Evolutionary conservation across 768 basidiomycete species (phyloP), one percentile per base, ranked within the genome.

Genomic region (Boletus huronensis): DNA sequence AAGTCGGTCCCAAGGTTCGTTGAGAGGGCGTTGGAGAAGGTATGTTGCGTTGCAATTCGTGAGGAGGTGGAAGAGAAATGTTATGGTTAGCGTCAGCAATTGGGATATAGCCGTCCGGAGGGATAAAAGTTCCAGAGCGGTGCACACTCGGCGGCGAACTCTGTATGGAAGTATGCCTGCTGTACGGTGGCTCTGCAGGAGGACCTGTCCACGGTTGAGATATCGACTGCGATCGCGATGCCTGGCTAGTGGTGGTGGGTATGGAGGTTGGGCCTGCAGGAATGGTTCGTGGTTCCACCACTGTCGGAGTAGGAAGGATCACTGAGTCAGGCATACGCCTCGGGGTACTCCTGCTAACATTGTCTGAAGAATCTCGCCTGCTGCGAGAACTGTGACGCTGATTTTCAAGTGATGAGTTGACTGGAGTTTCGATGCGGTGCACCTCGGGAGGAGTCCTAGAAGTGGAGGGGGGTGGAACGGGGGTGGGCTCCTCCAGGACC

Each of bases 101-200:
- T 0, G 82, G 81, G 50, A 83, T 80, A 53, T 70, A 82, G 5
- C 71, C 73, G n/a, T 82, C 81, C 0, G 78, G 79, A 7, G 74
- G 79, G 9, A 77, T 45, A 9, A 67, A 55, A 13, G 72, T 59
- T 2, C 63, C 66, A n/a, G 58, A 16, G 16, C 41, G 58, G 14
- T 46, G 61, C 2, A 54, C 48, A 26, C 52, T 48, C 10, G 54
- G 54, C 2, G 49, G 57, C 0, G 61, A 69, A 29, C 68, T 62
- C 31, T 52, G 70, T 13, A 55, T n/a, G 14, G 67, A 63, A 10
- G 45, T 6, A 3, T 69, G 61, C 36, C 60, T 60, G 38, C 40
- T 48, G 34, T 35, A 62, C 8, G 49, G 28, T 7, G 61, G 58
- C 2, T 53, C 57, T 8, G 17, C 6, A 19, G 61, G 50, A 46